Base-by-base conservation (phyloP, 768 basidiomycete species). In the Hypholoma sublateritium region DNA sequence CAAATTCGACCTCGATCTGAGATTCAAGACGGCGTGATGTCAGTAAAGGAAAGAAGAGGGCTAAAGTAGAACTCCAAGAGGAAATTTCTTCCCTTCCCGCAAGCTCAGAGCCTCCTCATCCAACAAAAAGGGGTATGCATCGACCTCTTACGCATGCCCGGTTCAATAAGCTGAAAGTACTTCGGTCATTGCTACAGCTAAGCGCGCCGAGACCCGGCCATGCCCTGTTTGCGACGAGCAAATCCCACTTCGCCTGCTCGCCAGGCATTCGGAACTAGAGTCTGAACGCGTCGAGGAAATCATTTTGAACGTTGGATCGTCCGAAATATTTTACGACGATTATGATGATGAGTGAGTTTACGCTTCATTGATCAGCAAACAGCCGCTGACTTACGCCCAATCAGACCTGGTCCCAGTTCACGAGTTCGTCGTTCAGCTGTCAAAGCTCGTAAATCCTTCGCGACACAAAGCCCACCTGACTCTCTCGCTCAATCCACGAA, bases 161-260 rank as follows among this genome's bases (percentile, higher is more conserved):
- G 11, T 47, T 43, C 41, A 21, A 34, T 64, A 37, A 68, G 16
- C 21, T 50, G 50, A 14, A 48, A 12, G 51, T n/a, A 9, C 12
- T 4, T 56, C 32, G 16, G n/a, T 14, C 12, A 8, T 32, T 19
- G 13, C 47, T 16, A 50, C 56, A 90, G 88, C 78, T 3, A 89
- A 84, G 68, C 83, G 86, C 43, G 89, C 87, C 16, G 89, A 91
- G 66, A 93, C 88, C 2, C 77, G 84, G 56, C 75, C 75, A 57
- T 93, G 91, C 65, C 91, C 91, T 1, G 82, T 88, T 37, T 93
- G 91, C 70, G 73, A 78, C 13, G 90, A 93, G 67, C 67, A 67
- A 37, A 87, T 93, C 41, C 90, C 91, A 13, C 65, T 91, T 21
- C 85, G 90, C 12, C 77, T 92, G n/a, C 76, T 93, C 14, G 76